Evolutionary conservation across 2,329 filamentous ascomycete species (phyloP), one percentile per base, ranked within the genome.

Genomic region (Didymella sp.): DNA sequence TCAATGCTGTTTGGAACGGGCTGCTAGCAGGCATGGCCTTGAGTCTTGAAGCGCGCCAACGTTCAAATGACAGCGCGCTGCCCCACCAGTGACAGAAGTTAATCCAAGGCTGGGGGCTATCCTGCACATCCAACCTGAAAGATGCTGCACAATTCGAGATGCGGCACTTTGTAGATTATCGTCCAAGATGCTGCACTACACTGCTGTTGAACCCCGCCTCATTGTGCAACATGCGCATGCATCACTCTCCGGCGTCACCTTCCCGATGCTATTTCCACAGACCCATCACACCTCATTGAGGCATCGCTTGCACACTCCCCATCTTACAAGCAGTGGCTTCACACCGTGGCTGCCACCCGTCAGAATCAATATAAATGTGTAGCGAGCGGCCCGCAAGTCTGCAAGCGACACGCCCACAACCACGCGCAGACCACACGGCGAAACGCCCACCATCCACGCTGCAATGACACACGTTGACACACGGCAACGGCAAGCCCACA

Each of bases 211-310:
- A 33, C 46, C 35, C 35, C 41, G 30, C 22, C 40, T 27, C 46
- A 21, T 19, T 17, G 40, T 56, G 42, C 42, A 42, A 56, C 54
- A 47, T 38, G 48, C 47, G 38, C 41, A 56, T 50, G 43, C 54
- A 51, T 35, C 40, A 22, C 17, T 51, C 31, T n/a, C 27, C 41
- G 41, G 49, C 41, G 12, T 38, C 17, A 31, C 19, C 38, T 25
- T 22, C 28, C 38, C 22, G 47, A 28, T 42, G n/a, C 48, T 51
- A 51, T 51, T 43, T 30, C 21, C 22, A 21, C 19, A n/a, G 25
- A 31, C 27, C 38, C 2, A 22, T 42, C 19, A 24, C 22, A 35
- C 21, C 19, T 28, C n/a, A 8, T 4, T 25, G 3, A 13, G 12
- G 11, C 19, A 42, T 21, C 19, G 27, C 21, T 50, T 50, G 30